Conservation (phyloP, 1,284 basidiomycete genomes). For the Cutaneotrichosporon dermatis region DNA sequence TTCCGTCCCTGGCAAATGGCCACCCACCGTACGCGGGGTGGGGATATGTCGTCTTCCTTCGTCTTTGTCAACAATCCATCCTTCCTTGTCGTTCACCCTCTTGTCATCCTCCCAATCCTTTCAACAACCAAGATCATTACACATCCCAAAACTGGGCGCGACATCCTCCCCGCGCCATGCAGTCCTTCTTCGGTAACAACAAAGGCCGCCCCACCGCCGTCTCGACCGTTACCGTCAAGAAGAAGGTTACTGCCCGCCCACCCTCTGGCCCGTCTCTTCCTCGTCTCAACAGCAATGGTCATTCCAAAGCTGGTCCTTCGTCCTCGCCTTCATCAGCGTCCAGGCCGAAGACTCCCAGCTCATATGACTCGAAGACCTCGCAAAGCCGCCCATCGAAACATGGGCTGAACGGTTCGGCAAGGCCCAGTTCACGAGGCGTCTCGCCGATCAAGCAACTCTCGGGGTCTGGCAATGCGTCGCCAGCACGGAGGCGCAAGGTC, state of each 20-base stretch:
- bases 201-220: constrained; percentile 12
- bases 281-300: not conserved
- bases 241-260: constrained; percentile 11
- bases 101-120: not conserved
- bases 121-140: not conserved
- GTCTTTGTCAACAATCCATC: not conserved
- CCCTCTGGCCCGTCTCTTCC: not conserved
- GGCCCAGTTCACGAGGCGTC: not conserved
- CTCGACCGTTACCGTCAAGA: constrained; percentile 25
- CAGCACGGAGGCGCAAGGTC: not conserved
- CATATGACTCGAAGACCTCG: not conserved
- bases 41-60: not conserved
- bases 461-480: constrained; percentile 5
- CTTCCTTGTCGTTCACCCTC: too few species aligned
- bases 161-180: constrained; percentile 14
- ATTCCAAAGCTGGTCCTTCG: not conserved
- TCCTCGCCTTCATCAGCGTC: not conserved
- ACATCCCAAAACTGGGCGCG: not conserved
- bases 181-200: constrained; percentile 32
- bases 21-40: not conserved
- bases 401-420: not conserved
- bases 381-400: not conserved
- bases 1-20: not conserved
- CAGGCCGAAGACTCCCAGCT: not conserved
- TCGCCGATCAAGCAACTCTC: not conserved